Evolutionary conservation across 179 eudicot species (phyloP), one percentile per base, ranked within the genome.

Genomic region (Spergularia azorica): DNA sequence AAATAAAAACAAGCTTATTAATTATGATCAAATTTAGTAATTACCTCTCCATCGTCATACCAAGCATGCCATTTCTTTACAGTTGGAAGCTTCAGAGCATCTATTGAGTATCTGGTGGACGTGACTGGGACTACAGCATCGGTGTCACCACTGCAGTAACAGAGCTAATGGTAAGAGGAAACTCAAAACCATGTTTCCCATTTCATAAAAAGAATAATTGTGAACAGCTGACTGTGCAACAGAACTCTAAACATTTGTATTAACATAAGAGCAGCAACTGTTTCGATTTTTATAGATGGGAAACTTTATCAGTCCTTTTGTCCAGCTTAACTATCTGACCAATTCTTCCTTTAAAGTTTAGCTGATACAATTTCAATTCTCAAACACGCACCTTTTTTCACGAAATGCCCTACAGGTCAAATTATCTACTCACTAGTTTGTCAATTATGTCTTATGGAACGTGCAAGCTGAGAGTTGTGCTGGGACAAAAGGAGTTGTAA

Each of bases 1-100:
- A 10, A 18, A 46, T 17, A 63, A 26, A 26, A 18, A 60, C 20
- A 16, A 14, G 15, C 10, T n/a, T 39, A 26, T 15, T 6, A 12
- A 14, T 1, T 68, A 12, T 51, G 2, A 55, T 17, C 10, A 54
- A 70, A 15, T 15, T 43, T 59, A 71, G 71, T 41, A 39, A 41
- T 67, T 86, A 89, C 98, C 97, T 90, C 91, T 64, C 97, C 97
- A 32, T 95, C 93, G 21, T 90, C 92, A 18, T 95, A 91, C 97
- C 98, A 95, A 54, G 98, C 84, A 70, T 76, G 93, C 97, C 97
- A 95, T 17, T 96, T 88, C 75, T 84, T 79, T 13, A 79, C 68
- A 5, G 93, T 89, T 55, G 92, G 83, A 67, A 95, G 97, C 73
- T 87, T 87, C 38, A 95, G 86, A 80, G 98, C 93, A 66, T 90